Evolutionary conservation across 1,284 basidiomycete species (phyloP).

Genomic region (Ceratobasidium theobromae): DNA sequence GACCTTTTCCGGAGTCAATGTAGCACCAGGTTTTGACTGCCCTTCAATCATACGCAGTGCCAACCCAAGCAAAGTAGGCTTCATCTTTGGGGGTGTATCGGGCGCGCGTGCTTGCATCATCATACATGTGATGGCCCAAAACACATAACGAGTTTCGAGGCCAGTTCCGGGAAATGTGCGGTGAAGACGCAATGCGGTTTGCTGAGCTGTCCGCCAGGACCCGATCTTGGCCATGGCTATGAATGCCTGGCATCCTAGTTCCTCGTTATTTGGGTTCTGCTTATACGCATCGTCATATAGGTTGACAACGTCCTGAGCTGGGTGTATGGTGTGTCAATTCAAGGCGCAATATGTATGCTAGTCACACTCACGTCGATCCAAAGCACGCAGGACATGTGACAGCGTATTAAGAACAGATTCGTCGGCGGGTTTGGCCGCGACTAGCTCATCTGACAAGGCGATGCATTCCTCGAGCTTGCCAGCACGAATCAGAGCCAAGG

Average conservation of each 20-base stretch:
- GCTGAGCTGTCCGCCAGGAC: conserved; percentile 80
- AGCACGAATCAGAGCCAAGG: conserved; percentile 74
- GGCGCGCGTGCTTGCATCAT: conserved; percentile 55
- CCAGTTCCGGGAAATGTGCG: conserved; percentile 6
- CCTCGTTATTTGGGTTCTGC: conserved; percentile 74
- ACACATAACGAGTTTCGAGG: conserved; percentile 69
- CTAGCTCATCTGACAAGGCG: conserved; percentile 73
- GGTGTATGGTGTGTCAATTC: neutral
- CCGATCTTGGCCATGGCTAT: conserved; percentile 73
- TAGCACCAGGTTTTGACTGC: conserved; percentile 31
- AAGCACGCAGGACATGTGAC: conserved; percentile 72
- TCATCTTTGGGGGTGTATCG: conserved; percentile 28
- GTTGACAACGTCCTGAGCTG: conserved; percentile 39
- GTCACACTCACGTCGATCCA: conserved; percentile 68
- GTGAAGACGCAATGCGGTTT: conserved; percentile 49
- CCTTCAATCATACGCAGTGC: conserved; percentile 32
- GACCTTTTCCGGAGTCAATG: conserved; percentile 67
- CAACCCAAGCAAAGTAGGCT: conserved; percentile 22
- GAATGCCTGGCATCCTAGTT: conserved; percentile 78
- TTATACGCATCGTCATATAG: conserved; percentile 43
- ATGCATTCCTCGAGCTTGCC: conserved; percentile 81
- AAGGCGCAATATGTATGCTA: conserved; percentile 18
- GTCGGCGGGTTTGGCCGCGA: conserved; percentile 65
- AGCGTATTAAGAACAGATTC: conserved; percentile 73
- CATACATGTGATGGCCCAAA: conserved; percentile 79